Evolutionary conservation across 2,329 filamentous ascomycete genomes (phyloP), one percentile per base, ranked within the genome.

Genomic region (Mariannaea sp.): DNA sequence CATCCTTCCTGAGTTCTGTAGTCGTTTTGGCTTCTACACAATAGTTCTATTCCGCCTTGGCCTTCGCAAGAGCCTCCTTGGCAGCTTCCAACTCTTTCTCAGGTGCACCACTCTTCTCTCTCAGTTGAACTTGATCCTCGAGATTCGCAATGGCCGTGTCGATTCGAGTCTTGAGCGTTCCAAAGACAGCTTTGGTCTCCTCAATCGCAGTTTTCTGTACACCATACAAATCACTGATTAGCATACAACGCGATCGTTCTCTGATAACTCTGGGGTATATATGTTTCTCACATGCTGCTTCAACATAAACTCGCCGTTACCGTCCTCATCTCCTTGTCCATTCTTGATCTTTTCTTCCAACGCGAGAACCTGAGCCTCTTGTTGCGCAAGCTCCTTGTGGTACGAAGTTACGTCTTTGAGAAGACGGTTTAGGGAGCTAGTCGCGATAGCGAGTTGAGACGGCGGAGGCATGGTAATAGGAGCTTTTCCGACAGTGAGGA

Each of bases 381-480:
- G 92, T 60, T 87, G 79, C 59, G 82, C 77, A 16, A 92, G 81
- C 73, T 99, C 94, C 69, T 88, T 88, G 78, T 92, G 88, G 76
- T 99, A 97, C 65, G 87, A 93, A 32, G 82, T 79, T 73, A 97
- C 90, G 73, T 99, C 94, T 74, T 96, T 97, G 61, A 96, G 84
- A 41, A 97, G 83, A 54, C 94, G 90, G 65, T 83, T 80, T 62
- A 97, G 84, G 16, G 90, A 85, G 57, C 87, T 84, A 19, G 90
- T 94, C 38, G 88, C 86, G 69, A 97, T 94, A 65, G 84, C 74
- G 70, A 97, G 84, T 63, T 86, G 82, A 1, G 87, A 86, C 38
- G 89, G 89, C 26, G 90, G 81, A 3, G 90, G 81, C 92, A 96
- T 96, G 43, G 44, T 74, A 61, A 32, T 46, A 29, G 30, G 41